Conservation (phyloP, 371 early-diverging fungal species). For the Parasitella parasitica region DNA sequence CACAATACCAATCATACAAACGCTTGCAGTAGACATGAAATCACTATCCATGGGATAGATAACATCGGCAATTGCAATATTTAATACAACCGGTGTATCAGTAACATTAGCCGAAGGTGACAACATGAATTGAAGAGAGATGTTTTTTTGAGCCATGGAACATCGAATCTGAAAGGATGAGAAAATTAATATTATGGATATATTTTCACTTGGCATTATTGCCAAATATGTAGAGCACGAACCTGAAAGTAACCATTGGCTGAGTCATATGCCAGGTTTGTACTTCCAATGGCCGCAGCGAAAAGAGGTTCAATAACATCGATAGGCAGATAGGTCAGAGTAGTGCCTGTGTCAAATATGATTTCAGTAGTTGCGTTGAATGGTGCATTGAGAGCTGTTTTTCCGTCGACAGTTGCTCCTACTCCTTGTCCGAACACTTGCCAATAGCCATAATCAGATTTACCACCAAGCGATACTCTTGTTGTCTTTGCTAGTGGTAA, state of each 20-base stretch:
- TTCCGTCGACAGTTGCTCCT: not conserved
- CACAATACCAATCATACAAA: slow-evolving; percentile 44
- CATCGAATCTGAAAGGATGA: slow-evolving; percentile 20
- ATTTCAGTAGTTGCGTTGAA: slow-evolving; percentile 6
- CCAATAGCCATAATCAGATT: slow-evolving; percentile 37
- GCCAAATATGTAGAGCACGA: not conserved
- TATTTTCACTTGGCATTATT: slow-evolving; percentile 1
- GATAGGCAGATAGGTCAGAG: slow-evolving; percentile 38
- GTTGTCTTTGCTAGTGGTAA: slow-evolving; percentile 28
- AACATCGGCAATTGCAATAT: slow-evolving; percentile 31
- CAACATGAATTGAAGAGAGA: slow-evolving; percentile 28
- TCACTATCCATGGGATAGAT: slow-evolving; percentile 36
- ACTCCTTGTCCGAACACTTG: slow-evolving; percentile 41
- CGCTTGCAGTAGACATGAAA: slow-evolving; percentile 16
- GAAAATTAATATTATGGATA: not conserved
- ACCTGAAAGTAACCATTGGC: slow-evolving; percentile 22
- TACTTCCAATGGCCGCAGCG: slow-evolving; percentile 16
- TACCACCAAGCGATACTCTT: not conserved
- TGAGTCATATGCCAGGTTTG: slow-evolving; percentile 26
- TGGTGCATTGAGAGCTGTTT: not conserved
- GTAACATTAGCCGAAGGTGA: slow-evolving; percentile 9
- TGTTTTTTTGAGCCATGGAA: slow-evolving; percentile 13
- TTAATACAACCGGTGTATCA: slow-evolving; percentile 19
- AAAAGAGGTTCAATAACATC: slow-evolving; percentile 22
- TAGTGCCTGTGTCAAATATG: slow-evolving; percentile 49